A percentile compares a stretch with the other conserved stretches of the same genome.
phyloP scores from a whole-genome alignment of 345 rosid genomes.

The Ricinus communis region DNA sequence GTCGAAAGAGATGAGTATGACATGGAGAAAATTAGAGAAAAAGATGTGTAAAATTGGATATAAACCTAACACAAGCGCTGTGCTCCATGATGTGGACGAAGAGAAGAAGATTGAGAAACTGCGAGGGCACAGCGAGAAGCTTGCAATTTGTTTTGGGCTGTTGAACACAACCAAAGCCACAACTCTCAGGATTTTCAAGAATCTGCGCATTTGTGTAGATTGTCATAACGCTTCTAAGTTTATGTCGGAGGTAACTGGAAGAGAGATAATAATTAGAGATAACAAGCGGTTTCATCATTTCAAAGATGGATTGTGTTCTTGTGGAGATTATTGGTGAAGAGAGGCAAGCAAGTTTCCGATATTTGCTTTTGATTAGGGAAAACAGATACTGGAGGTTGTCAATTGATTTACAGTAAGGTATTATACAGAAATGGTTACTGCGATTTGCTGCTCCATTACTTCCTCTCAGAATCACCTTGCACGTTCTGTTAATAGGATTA shows the following conservation, averaged over 20 bases:
- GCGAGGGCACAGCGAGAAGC: slow-evolving; percentile 55
- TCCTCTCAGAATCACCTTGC: neutral
- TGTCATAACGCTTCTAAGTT: slow-evolving; percentile 64
- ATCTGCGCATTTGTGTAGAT: slow-evolving; percentile 60
- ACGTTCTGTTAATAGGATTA: neutral
- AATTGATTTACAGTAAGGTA: too few species aligned
- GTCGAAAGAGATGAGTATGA: slow-evolving; percentile 33
- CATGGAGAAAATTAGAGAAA: slow-evolving; percentile 45
- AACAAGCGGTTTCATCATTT: slow-evolving; percentile 72
- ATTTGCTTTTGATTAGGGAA: slow-evolving; percentile 25
- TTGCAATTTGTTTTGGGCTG: slow-evolving; percentile 59
- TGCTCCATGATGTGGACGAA: slow-evolving; percentile 56
- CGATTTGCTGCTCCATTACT: neutral
- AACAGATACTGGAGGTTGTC: too few species aligned
- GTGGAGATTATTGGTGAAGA: slow-evolving; percentile 41
- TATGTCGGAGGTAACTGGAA: slow-evolving; percentile 45
- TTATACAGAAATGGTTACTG: slow-evolving; percentile 44
- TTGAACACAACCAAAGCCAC: slow-evolving; percentile 46
- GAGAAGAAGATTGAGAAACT: slow-evolving; percentile 49
- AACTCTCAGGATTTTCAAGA: slow-evolving; percentile 56
- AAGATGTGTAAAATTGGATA: slow-evolving; percentile 49
- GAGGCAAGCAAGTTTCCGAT: neutral
- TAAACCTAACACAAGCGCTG: slow-evolving; percentile 46
- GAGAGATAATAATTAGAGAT: slow-evolving; percentile 64
- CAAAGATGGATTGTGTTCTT: slow-evolving; percentile 52